phyloP scores from a whole-genome alignment of 805 yeast genomes.

The Metschnikowia santaceciliae region DNA sequence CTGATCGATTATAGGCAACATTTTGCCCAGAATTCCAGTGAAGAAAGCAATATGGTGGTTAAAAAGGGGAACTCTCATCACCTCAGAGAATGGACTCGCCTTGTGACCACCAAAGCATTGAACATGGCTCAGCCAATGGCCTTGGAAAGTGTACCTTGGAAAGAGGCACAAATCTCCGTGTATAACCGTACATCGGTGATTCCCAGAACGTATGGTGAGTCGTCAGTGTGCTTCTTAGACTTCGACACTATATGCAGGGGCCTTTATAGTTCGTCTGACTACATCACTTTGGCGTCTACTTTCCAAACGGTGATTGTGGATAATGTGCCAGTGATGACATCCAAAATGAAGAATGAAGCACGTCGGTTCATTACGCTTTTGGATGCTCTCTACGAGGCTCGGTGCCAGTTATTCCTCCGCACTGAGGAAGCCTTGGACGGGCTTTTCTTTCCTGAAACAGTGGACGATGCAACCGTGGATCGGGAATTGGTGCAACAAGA shows the following conservation, averaged over 20 bases:
- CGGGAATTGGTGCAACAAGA: conserved; percentile 53
- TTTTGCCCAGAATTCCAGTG: conserved; percentile 19
- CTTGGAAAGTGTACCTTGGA: conserved; percentile 16
- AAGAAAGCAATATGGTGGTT: conserved; percentile 31
- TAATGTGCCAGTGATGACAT: conserved; percentile 55
- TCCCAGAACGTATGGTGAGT: conserved; percentile 35
- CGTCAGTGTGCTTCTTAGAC: conserved; percentile 42
- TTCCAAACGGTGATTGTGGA: conserved; percentile 57
- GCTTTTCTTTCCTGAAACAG: conserved; percentile 57
- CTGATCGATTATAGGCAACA: conserved; percentile 49
- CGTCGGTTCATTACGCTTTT: conserved; percentile 60
- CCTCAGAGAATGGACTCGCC: conserved; percentile 30
- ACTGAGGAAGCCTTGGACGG: conserved; percentile 46
- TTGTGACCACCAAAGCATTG: conserved; percentile 25
- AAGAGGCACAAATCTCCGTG: conserved; percentile 38
- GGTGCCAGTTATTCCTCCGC: conserved; percentile 55
- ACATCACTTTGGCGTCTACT: conserved; percentile 60
- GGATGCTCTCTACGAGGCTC: conserved; percentile 67
- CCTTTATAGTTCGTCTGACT: conserved; percentile 62
- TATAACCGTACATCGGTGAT: conserved; percentile 53
- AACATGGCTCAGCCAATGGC: conserved; percentile 5
- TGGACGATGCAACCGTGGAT: conserved; percentile 25
- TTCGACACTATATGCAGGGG: conserved; percentile 55
- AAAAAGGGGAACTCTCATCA: conserved; percentile 23
- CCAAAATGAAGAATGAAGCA: conserved; percentile 62